Percentiles rank a stretch among this genome's conserved stretches.
Conservation (phyloP, 2,329 filamentous ascomycete species). For the Aspergillus thermomutatus region DNA sequence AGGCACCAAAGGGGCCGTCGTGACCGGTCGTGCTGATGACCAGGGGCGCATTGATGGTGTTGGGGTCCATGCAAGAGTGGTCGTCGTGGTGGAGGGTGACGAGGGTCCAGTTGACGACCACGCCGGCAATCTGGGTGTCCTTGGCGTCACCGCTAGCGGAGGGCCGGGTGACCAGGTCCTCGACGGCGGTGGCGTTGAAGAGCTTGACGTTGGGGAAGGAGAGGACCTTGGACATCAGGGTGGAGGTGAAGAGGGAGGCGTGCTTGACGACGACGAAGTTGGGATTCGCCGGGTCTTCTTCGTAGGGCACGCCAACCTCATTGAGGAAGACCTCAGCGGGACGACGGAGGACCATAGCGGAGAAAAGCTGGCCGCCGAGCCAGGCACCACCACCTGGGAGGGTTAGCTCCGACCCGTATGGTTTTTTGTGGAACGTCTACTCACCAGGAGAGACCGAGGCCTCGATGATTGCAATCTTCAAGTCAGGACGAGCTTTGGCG, state of each 20-base stretch:
- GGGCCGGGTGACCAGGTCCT: constrained; percentile 84
- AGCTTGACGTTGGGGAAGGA: constrained; percentile 89
- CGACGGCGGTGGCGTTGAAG: constrained; percentile 90
- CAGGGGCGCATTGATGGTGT: constrained; percentile 90
- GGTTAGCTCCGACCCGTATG: constrained; percentile 2
- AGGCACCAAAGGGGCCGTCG: constrained; percentile 86
- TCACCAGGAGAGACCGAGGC: constrained; percentile 72
- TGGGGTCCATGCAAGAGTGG: constrained; percentile 94
- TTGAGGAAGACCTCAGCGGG: constrained; percentile 80
- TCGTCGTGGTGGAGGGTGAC: constrained; percentile 84
- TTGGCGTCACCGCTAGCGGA: constrained; percentile 45
- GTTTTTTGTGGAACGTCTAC: constrained; percentile 5
- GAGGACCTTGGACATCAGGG: constrained; percentile 77
- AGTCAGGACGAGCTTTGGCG: constrained; percentile 76
- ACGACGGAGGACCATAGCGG: constrained; percentile 92
- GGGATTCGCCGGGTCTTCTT: constrained; percentile 83
- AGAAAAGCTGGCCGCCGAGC: constrained; percentile 92
- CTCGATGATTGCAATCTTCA: constrained; percentile 89
- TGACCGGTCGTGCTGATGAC: constrained; percentile 89
- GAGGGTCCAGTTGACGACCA: constrained; percentile 94
- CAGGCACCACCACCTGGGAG: constrained; percentile 73
- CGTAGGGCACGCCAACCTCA: constrained; percentile 78
- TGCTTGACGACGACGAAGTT: constrained; percentile 92
- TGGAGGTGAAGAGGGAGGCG: constrained; percentile 87
- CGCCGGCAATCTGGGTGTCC: constrained; percentile 72